These are phyloP conservation scores for Entamoeba moshkovskii DNA, from an alignment of 208 protist genomes.

Conservation along the genomic window DNA sequence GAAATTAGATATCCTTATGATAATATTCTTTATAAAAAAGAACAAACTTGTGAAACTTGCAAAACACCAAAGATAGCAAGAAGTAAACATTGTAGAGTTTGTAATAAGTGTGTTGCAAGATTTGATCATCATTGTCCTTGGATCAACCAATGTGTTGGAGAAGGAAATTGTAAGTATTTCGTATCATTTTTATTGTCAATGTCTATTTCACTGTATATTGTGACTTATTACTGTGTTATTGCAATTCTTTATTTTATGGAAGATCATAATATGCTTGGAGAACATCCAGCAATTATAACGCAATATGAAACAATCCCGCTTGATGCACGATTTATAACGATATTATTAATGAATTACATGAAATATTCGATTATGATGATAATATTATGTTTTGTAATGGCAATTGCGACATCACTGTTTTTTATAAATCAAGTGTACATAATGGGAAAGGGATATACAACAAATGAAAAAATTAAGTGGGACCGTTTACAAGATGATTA, in stretches of 20 bases:
- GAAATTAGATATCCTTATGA: neutral
- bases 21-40: neutral
- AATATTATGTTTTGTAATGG: neutral
- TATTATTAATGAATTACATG: neutral
- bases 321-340: neutral
- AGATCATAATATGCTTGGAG: neutral
- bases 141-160: neutral
- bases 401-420: neutral
- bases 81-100: conserved; percentile 16
- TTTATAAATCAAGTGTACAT: neutral
- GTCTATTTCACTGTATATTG: neutral
- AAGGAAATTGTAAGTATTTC: neutral
- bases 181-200: neutral
- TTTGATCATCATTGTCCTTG: conserved; percentile 28
- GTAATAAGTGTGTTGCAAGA: conserved; percentile 8
- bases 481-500: neutral
- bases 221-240: neutral
- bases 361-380: neutral
- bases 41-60: neutral
- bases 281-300: neutral
- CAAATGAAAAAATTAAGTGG: neutral
- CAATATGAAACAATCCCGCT: neutral
- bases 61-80: neutral
- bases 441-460: neutral
- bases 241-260: neutral